phyloP scores from a whole-genome alignment of 768 basidiomycete species.

The Naganishia vishniacii region DNA sequence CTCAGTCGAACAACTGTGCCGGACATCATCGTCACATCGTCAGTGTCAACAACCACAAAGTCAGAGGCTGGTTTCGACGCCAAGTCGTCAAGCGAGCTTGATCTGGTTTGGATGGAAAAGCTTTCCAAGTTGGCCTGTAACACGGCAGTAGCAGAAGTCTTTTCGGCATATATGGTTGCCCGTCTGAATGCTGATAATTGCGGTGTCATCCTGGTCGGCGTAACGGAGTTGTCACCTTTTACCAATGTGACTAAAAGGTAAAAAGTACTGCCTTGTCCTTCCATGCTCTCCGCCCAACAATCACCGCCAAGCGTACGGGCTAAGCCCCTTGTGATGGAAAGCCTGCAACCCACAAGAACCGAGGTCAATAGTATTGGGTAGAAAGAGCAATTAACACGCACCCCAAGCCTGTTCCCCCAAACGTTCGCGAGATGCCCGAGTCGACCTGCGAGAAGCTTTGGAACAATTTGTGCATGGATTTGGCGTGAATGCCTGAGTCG shows the following conservation, averaged over 20 bases:
- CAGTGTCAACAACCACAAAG: slow-evolving; percentile 4
- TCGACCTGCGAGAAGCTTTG: slow-evolving; percentile 39
- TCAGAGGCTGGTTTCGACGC: not conserved
- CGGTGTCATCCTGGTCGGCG: too few species aligned
- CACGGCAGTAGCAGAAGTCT: not conserved
- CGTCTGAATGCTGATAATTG: not conserved
- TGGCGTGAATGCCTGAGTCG: slow-evolving; percentile 30
- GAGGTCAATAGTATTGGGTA: too few species aligned
- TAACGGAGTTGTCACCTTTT: too few species aligned
- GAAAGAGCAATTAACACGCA: not conserved
- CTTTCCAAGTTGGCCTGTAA: not conserved
- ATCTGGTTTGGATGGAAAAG: not conserved
- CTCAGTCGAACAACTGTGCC: not conserved
- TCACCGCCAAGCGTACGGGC: slow-evolving; percentile 38
- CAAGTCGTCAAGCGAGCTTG: not conserved
- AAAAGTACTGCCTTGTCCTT: slow-evolving; percentile 39
- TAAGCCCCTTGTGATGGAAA: slow-evolving; percentile 38
- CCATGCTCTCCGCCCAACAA: slow-evolving; percentile 35
- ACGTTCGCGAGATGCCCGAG: slow-evolving; percentile 34
- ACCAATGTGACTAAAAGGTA: slow-evolving; percentile 31
- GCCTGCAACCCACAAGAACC: slow-evolving; percentile 21
- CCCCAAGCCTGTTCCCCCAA: slow-evolving; percentile 37
- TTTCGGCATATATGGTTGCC: not conserved
- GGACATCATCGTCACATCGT: not conserved
- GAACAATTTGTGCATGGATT: slow-evolving; percentile 41